A percentile compares a stretch with the other conserved stretches of the same genome.
These are phyloP conservation scores for Gaultheria prostrata DNA, from an alignment of 148 eudicot species.

Conservation along the genomic window DNA sequence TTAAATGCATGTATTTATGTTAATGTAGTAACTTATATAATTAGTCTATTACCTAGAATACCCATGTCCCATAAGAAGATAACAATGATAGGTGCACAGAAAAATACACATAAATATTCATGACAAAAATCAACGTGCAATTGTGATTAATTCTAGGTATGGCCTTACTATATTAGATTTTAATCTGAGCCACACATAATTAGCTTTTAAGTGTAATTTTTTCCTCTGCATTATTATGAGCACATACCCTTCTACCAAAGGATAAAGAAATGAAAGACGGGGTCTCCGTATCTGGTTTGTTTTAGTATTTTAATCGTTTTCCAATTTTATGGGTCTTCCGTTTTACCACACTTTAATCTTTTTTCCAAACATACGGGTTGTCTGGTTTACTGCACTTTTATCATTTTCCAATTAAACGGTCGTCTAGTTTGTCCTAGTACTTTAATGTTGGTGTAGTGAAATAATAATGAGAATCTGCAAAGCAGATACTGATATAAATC, in stretches of 20 bases:
- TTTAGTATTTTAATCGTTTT: background rate
- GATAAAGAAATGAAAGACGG: background rate
- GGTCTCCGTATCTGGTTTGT: background rate
- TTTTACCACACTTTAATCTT: too few relatives aligned
- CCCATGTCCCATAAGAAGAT: background rate
- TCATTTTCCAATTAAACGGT: background rate
- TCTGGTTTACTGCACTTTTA: too few relatives aligned
- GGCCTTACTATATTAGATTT: background rate
- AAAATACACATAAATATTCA: background rate
- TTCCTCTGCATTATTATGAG: background rate
- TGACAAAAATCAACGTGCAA: background rate
- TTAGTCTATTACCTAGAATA: background rate
- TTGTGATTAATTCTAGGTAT: too few relatives aligned
- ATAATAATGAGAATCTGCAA: background rate
- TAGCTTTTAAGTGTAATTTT: background rate
- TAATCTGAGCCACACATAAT: background rate
- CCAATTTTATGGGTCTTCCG: too few relatives aligned
- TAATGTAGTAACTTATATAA: background rate
- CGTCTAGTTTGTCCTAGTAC: background rate
- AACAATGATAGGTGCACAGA: background rate
- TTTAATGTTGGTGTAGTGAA: background rate
- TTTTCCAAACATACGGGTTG: too few relatives aligned
- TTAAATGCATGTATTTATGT: background rate
- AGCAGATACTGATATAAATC: background rate
- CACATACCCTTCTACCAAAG: background rate